Base-by-base conservation (phyloP, 768 basidiomycete genomes). In the Pisolithus tinctorius region DNA sequence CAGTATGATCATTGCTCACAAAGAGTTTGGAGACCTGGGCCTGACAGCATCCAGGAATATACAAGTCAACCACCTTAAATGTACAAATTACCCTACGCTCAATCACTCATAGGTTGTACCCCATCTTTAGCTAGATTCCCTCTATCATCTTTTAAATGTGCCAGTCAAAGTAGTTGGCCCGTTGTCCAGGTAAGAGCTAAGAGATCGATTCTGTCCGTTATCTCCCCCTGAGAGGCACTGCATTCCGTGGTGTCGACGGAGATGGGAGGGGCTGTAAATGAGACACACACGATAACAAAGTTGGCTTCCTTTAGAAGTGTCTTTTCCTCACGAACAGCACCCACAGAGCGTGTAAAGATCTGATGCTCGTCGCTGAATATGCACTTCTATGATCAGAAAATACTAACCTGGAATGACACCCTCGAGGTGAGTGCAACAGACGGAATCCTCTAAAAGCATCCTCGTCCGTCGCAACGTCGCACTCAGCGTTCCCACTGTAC, bases 331-430 rank as follows among this genome's bases (percentile, higher is more conserved):
- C 84, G 77, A 41, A 96, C 78, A 23, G 91, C 51, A 86, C 85
- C 93, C 94, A 98, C 62, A 99, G 81, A 20, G 93, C 96, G 69
- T 99, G 95, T 7, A 92, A 86, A 3, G 92, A 94, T 68, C 95
- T 91, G 38, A 52, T 17, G 50, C 9, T 42, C n/a, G 14, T 27
- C 20, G 34, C 60, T n/a, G 51, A 50, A 51, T 13, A 43, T 38
- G 30, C 42, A 48, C 57, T 29, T 45, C 45, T 23, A 11, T 34
- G n/a, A 38, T 16, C 48, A 6, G 4, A 40, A 13, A 43, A 99
- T n/a, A n/a, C n/a, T n/a, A n/a, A n/a, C n/a, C n/a, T n/a, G n/a
- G n/a, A n/a, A n/a, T n/a, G n/a, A n/a, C 98, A 16, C 96, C 96
- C 71, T 99, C 96, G 20, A 84, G 71, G 66, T 98, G 93, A 0